A percentile compares a stretch with the other conserved stretches of the same genome.
Conservation (phyloP, 192 early-diverging fungal genomes). For the Gonapodya sp. region DNA sequence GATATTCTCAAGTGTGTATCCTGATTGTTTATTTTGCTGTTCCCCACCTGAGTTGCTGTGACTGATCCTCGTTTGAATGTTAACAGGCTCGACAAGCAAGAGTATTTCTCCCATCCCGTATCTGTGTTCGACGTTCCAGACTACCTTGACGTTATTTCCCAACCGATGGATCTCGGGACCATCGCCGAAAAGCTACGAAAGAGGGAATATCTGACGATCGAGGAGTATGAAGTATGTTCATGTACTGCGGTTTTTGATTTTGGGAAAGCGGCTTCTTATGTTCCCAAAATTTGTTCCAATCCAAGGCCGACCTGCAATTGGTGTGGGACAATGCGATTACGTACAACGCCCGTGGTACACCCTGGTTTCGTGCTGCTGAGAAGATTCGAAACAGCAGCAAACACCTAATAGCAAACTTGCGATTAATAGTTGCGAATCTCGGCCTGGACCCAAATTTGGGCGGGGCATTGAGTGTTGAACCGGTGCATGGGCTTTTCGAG, state of each 20-base stretch:
- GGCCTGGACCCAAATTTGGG: neutral
- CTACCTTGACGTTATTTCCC: slow-evolving; percentile 55
- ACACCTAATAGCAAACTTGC: neutral
- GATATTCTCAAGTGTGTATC: slow-evolving; percentile 53
- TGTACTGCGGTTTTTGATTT: neutral
- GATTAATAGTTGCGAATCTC: neutral
- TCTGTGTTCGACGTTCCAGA: slow-evolving; percentile 57
- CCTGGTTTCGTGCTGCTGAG: slow-evolving; percentile 55
- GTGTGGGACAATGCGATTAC: slow-evolving; percentile 64
- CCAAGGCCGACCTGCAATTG: slow-evolving; percentile 53
- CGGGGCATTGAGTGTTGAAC: neutral
- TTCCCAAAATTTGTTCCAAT: slow-evolving; percentile 1
- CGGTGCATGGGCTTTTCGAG: neutral
- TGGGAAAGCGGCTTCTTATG: neutral
- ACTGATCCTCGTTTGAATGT: slow-evolving; percentile 6
- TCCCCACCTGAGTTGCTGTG: too few species aligned
- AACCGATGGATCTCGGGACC: slow-evolving; percentile 71
- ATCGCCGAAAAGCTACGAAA: slow-evolving; percentile 46
- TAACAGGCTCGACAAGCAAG: slow-evolving; percentile 52
- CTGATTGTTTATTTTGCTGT: slow-evolving; percentile 7
- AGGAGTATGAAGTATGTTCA: slow-evolving; percentile 41
- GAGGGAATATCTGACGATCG: slow-evolving; percentile 44
- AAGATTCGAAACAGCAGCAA: slow-evolving; percentile 22
- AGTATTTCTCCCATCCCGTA: slow-evolving; percentile 61
- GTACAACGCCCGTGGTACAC: slow-evolving; percentile 66